Percentiles rank a stretch among this genome's conserved stretches.
These are phyloP conservation scores for Schwanniomyces vanrijiae DNA, from an alignment of 805 yeast species.

Conservation along the genomic window DNA sequence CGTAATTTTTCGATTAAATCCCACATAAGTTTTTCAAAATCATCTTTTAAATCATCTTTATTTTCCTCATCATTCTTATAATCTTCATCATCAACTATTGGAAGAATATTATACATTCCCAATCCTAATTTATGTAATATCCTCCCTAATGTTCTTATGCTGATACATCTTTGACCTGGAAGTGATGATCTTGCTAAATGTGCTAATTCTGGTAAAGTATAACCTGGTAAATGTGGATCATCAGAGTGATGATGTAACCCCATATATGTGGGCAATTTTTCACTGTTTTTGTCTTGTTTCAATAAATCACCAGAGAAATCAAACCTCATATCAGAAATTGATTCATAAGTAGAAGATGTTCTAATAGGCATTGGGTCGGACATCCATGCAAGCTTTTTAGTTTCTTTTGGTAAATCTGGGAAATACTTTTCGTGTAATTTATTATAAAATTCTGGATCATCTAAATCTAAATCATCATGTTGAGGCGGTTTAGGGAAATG, in stretches of 20 bases:
- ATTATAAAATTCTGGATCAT: constrained; percentile 77
- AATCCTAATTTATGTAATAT: constrained; percentile 77
- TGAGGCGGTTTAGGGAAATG: constrained; percentile 64
- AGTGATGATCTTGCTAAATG: constrained; percentile 76
- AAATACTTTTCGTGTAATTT: constrained; percentile 81
- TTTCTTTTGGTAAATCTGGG: constrained; percentile 86
- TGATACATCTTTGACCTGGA: constrained; percentile 83
- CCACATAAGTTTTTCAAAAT: constrained; percentile 64
- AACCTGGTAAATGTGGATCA: constrained; percentile 88
- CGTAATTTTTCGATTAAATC: constrained; percentile 62
- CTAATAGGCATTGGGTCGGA: constrained; percentile 53
- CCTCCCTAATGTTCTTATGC: constrained; percentile 85
- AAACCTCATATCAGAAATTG: constrained; percentile 74
- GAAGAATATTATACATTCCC: constrained; percentile 53
- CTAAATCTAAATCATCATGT: constrained; percentile 48
- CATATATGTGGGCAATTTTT: constrained; percentile 46
- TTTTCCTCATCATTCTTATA: constrained; percentile 20
- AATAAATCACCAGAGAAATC: constrained; percentile 84
- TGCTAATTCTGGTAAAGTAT: constrained; percentile 79
- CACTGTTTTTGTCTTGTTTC: constrained; percentile 33
- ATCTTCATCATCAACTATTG: constrained; percentile 44
- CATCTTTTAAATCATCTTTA: constrained; percentile 11
- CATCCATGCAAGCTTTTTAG: constrained; percentile 91
- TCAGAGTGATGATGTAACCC: constrained; percentile 94
- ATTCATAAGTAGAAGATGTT: constrained; percentile 44